Base-by-base conservation (phyloP, 2,329 filamentous ascomycete species). In the Trichoderma arundinaceum region DNA sequence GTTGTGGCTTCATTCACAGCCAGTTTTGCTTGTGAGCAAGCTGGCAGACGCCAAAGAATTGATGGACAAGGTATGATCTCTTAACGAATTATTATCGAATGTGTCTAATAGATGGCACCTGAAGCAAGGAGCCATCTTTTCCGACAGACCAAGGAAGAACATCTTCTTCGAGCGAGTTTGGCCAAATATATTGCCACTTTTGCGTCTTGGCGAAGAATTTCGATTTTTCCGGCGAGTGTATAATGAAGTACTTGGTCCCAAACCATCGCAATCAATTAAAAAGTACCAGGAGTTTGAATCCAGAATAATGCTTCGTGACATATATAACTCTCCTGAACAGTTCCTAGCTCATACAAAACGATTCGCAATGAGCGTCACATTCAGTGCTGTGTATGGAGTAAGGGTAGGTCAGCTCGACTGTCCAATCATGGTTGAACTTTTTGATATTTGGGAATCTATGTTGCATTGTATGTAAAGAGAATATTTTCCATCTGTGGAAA, bases 351-450 rank as follows among this genome's bases (percentile, higher is more conserved):
- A 65, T 13, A 49, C 52, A 2, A 38, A 63, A 19, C 65, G 65
- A 38, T 68, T 51, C 43, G 49, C 67, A 0, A 65, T 51, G 19
- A 67, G 65, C 28, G 65, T 68, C n/a, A 65, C 62, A 22, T 67
- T 68, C n/a, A 65, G 61, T 44, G 62, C 51, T 28, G 62, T 62
- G 6, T 65, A 67, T 28, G 65, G 60, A 8, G 54, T 58, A n/a
- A 39, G 60, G 9, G 7, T 62, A 2, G 17, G 12, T 19, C 41
- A 52, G 4, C 48, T 68, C 4, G 60, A 65, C 15, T 48, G 52
- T 43, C 64, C 64, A 7, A 38, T 63, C 2, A 66, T 67, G 9
- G 13, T 8, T 5, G 58, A 64, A 1, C 32, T 67, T 0, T 59
- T 51, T 10, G n/a, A 46, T 7, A 41, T 68, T 28, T 32, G 52